Evolutionary conservation across 2,329 filamentous ascomycete species (phyloP), one percentile per base, ranked within the genome.

Genomic region (Escovopsis sp.): DNA sequence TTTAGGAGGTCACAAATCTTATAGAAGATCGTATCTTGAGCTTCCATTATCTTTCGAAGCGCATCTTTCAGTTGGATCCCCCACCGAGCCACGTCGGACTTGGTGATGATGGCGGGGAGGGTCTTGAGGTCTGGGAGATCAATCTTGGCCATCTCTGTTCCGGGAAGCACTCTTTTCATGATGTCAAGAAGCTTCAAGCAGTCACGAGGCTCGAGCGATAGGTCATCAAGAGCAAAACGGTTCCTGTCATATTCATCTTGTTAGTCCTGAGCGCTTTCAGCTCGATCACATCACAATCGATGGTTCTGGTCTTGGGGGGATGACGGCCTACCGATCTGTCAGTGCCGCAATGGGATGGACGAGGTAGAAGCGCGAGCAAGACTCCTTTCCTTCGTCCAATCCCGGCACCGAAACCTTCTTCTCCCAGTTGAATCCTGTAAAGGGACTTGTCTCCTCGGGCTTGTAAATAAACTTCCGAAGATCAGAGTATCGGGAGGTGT

Each of bases 381-480:
- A 30, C 3, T 29, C 33, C 14, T 43, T 40, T 4, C 57, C 58
- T 34, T 57, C 52, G 38, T 72, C 70, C 1, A 74, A 48, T 1
- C 70, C 70, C 3, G 65, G 65, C 3, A 65, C 49, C 1, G 63
- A 62, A 10, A 71, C 55, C 9, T 61, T 58, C 20, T 61, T 54
- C 5, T 61, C 57, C 16, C 62, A 62, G 3, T 55, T 42, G 1
- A 83, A 56, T 0, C 72, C 74, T 10, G 66, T 52, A 50, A 82
- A 81, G 0, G 53, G 43, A 27, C 25, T 27, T 27, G 25, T n/a
- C 33, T 59, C 53, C 0, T 68, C 68, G 2, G 76, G 68, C 0
- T 65, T 57, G 55, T 83, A 86, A 31, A 76, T 57, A 49, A 83
- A 87, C 51, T 86, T 86, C n/a, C 82, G 69, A 2, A 89, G 62